Percentiles rank a stretch among this genome's conserved stretches.
Conservation (phyloP, 2,329 filamentous ascomycete species). For the Rhynchosporium secalis region DNA sequence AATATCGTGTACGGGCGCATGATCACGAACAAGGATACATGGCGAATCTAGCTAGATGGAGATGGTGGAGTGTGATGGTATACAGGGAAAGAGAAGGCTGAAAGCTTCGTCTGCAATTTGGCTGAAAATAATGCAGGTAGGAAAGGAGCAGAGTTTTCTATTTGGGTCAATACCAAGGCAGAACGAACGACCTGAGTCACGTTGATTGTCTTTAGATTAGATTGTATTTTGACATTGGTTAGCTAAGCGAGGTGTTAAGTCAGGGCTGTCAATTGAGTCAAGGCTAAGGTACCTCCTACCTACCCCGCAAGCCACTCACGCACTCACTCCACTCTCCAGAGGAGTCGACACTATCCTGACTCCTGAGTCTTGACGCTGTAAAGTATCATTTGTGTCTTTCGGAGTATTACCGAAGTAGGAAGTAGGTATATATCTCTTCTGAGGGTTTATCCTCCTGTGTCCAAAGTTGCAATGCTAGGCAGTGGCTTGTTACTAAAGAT, state of each 20-base stretch:
- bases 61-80: background rate
- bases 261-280: background rate
- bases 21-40: constrained; percentile 9
- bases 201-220: constrained; percentile 1
- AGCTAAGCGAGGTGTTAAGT: background rate
- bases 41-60: background rate
- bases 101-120: constrained; percentile 14
- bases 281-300: background rate
- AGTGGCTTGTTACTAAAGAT: no score
- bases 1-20: background rate
- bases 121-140: background rate
- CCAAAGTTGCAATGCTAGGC: no score
- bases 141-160: background rate
- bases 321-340: background rate
- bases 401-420: no score
- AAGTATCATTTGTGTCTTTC: no score
- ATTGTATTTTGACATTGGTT: background rate
- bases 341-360: no score
- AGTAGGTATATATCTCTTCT: no score
- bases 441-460: no score
- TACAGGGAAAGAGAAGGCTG: constrained; percentile 1
- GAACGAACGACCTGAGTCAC: background rate
- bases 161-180: background rate
- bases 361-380: no score
- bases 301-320: background rate